These are phyloP conservation scores for Patellaria atrata DNA, from an alignment of 495 filamentous ascomycete genomes.

Conservation along the genomic window DNA sequence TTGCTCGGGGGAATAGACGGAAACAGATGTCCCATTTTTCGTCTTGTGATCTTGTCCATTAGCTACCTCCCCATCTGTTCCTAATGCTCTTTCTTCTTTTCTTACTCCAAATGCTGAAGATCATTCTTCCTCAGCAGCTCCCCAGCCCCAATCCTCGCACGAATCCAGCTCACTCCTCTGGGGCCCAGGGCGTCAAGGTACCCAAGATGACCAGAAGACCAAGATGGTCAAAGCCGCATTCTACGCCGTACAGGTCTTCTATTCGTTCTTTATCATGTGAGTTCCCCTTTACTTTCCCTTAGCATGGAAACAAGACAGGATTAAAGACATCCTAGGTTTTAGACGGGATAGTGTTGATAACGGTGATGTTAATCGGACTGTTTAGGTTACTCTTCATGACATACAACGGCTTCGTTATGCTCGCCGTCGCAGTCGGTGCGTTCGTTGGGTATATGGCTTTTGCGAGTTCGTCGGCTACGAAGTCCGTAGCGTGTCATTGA, in stretches of 20 bases:
- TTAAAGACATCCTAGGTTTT: background rate
- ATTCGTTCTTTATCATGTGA: slow-evolving; percentile 99
- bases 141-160: slow-evolving; percentile 3
- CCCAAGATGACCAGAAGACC: slow-evolving; percentile 36
- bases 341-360: background rate
- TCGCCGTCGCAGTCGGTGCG: slow-evolving; percentile 75
- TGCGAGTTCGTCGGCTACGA: slow-evolving; percentile 46
- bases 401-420: slow-evolving; percentile 96
- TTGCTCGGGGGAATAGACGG: background rate
- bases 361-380: too few species aligned
- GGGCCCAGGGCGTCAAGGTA: slow-evolving; percentile 43
- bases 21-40: too few species aligned
- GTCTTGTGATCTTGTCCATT: too few species aligned
- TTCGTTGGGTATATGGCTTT: slow-evolving; percentile 81
- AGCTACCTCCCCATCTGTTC: too few species aligned
- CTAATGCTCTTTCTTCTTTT: background rate
- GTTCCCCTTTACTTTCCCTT: too few species aligned
- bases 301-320: too few species aligned
- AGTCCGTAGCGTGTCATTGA: slow-evolving; percentile 84
- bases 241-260: slow-evolving; percentile 92
- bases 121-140: too few species aligned
- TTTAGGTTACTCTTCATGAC: slow-evolving; percentile 97
- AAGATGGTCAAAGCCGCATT: slow-evolving; percentile 64
- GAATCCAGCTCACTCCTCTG: slow-evolving; percentile 58
- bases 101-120: slow-evolving; percentile 11